phyloP scores from a whole-genome alignment of 2,329 filamentous ascomycete species.

The Alternaria ethzedia region DNA sequence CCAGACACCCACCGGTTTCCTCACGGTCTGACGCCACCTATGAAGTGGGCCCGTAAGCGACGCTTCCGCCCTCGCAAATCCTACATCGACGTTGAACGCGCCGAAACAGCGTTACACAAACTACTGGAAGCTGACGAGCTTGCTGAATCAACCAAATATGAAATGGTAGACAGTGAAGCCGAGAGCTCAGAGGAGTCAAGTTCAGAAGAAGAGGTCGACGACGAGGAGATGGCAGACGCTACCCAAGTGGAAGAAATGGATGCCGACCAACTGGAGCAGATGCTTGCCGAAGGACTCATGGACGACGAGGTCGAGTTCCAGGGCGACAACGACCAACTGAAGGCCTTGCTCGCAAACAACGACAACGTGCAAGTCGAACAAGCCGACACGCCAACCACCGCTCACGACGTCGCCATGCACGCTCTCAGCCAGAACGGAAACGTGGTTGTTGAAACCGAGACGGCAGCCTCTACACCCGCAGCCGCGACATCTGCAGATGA shows the following conservation, averaged over 20 bases:
- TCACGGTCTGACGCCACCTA: conserved; percentile 85
- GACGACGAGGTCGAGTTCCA: conserved; percentile 43
- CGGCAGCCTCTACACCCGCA: conserved; percentile 39
- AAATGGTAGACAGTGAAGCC: conserved; percentile 59
- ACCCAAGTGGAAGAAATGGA: conserved; percentile 48
- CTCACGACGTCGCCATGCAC: conserved; percentile 48
- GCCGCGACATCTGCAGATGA: conserved; percentile 48
- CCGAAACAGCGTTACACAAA: conserved; percentile 78
- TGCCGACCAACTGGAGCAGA: conserved; percentile 44
- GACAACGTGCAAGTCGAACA: conserved; percentile 41
- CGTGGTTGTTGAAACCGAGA: conserved; percentile 38
- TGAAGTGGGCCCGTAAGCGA: conserved; percentile 82
- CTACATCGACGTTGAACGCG: conserved; percentile 82
- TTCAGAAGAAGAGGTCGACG: conserved; percentile 48
- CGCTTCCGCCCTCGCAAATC: conserved; percentile 84
- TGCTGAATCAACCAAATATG: conserved; percentile 62
- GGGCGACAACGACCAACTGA: conserved; percentile 38
- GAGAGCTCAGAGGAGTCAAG: conserved; percentile 52
- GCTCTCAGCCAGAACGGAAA: conserved; percentile 39
- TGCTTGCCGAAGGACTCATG: conserved; percentile 45
- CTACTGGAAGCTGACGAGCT: conserved; percentile 73
- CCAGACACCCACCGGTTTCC: conserved; percentile 74
- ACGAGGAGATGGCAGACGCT: conserved; percentile 52
- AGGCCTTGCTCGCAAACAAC: conserved; percentile 34
- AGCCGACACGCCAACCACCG: conserved; percentile 42